A percentile compares a stretch with the other conserved stretches of the same genome.
phyloP scores from a whole-genome alignment of 108 stramenopile genomes.

The Skeletonema marinoi region DNA sequence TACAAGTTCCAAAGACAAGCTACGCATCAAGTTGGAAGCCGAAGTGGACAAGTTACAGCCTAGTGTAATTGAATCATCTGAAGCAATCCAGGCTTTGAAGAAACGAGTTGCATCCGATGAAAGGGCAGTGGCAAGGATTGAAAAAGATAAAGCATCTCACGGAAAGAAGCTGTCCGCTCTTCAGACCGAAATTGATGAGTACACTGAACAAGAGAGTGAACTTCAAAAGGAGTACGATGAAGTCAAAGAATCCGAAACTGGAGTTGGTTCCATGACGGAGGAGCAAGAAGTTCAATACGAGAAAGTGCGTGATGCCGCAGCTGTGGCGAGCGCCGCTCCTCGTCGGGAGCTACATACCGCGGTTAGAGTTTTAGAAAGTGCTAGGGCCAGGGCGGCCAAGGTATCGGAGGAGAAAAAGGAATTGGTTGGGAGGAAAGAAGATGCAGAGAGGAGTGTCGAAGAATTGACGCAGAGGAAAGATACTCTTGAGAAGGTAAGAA shows the following conservation, averaged over 20 bases:
- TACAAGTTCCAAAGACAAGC: slow-evolving; percentile 71
- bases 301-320: slow-evolving; percentile 77
- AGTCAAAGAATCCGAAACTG: slow-evolving; percentile 68
- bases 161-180: slow-evolving; percentile 58
- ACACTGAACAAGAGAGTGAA: slow-evolving; percentile 47
- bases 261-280: slow-evolving; percentile 64
- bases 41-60: slow-evolving; percentile 79
- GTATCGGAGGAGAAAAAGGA: slow-evolving; percentile 66
- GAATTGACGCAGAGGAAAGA: slow-evolving; percentile 61
- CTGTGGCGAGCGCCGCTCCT: slow-evolving; percentile 78
- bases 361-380: slow-evolving; percentile 63
- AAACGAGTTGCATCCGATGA: slow-evolving; percentile 68
- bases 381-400: slow-evolving; percentile 67
- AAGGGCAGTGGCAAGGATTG: slow-evolving; percentile 57
- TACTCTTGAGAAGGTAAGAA: slow-evolving; percentile 65
- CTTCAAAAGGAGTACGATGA: slow-evolving; percentile 83
- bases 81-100: slow-evolving; percentile 73
- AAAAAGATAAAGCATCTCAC: slow-evolving; percentile 63
- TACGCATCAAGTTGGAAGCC: slow-evolving; percentile 62
- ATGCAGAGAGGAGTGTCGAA: slow-evolving; percentile 53
- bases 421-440: slow-evolving; percentile 50
- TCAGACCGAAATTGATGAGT: slow-evolving; percentile 58
- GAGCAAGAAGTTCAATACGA: slow-evolving; percentile 88
- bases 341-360: slow-evolving; percentile 56
- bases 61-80: slow-evolving; percentile 63